Evolutionary conservation across 352 stramenopile species (phyloP), one percentile per base, ranked within the genome.

Genomic region (Globisporangium uncinulatum): DNA sequence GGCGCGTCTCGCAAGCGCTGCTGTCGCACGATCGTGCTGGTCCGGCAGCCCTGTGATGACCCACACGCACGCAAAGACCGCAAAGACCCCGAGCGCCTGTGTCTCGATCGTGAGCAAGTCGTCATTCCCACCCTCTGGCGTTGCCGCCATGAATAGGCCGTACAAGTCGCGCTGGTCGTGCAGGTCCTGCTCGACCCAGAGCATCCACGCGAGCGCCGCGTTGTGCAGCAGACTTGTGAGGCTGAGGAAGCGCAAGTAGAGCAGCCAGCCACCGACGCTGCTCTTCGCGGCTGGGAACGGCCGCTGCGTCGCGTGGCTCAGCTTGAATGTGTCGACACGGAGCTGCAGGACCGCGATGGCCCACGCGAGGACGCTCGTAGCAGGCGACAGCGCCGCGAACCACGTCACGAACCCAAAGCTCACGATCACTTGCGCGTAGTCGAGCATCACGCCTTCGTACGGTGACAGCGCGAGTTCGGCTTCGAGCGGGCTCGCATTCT

Each of bases 371-470:
- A 81, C 39, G 17, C 57, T 65, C 15, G 62, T 37, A 8, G 78
- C 44, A 4, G 83, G 80, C 11, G 62, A 53, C 24, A 89, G 64
- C 4, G 74, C 69, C 0, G 72, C 76, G 56, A 92, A 92, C 70
- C 78, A 87, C 24, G 79, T 67, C 17, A 89, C 67, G 58, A 79
- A 83, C 9, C 76, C 83, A 32, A 91, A 67, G 31, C 64, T 79
- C 17, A 85, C 63, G 53, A 86, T 51, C 29, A 92, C 66, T 49
- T 89, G 80, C 9, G 80, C 80, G 62, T 91, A 92, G 65, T 90
- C 83, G 42, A 84, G 79, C 55, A 91, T 71, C 13, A 91, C 80
- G 34, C 83, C 83, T 29, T 88, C 76, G 56, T 89, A 89, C 36
- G 64, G 56, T 7, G 67, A 63, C 37, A 92, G 55, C 19, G 58